Conservation (phyloP, 108 stramenopile species). For the Skeletonema menzelii region DNA sequence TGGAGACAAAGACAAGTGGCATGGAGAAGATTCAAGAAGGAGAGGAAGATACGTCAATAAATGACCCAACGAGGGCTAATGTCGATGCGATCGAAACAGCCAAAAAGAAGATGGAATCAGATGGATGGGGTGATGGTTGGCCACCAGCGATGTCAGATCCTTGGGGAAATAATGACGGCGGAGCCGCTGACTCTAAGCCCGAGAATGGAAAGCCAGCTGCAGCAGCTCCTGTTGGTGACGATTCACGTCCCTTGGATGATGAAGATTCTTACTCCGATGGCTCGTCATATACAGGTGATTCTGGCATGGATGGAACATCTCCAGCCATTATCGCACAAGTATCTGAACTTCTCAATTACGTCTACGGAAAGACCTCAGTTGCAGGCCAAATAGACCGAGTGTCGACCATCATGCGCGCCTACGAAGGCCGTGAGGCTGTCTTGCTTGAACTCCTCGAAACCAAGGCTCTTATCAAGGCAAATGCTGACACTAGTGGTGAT, state of each 20-base stretch:
- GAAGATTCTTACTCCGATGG: constrained; percentile 55
- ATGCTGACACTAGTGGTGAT: constrained; percentile 74
- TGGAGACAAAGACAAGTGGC: constrained; percentile 23
- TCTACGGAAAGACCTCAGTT: constrained; percentile 89
- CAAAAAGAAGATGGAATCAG: constrained; percentile 55
- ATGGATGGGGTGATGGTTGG: constrained; percentile 34
- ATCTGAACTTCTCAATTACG: constrained; percentile 88
- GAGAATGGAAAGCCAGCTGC: constrained; percentile 10
- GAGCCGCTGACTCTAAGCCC: constrained; percentile 13
- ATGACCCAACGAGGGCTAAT: constrained; percentile 42
- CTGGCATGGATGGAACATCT: constrained; percentile 81
- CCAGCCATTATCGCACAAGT: constrained; percentile 91
- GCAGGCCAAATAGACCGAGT: constrained; percentile 91
- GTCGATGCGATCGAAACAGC: constrained; percentile 61
- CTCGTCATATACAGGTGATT: constrained; percentile 56
- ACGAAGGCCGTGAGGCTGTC: constrained; percentile 90
- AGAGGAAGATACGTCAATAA: constrained; percentile 33
- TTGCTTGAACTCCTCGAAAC: constrained; percentile 85
- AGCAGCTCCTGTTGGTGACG: constrained; percentile 19
- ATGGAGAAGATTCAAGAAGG: constrained; percentile 52
- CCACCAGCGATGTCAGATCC: constrained; percentile 48
- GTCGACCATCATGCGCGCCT: constrained; percentile 89
- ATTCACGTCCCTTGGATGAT: constrained; percentile 24
- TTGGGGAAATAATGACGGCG: constrained; percentile 41
- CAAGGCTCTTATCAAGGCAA: constrained; percentile 89